Base-by-base conservation (phyloP, 441 rosid genomes). In the Gossypium schwendimanii region DNA sequence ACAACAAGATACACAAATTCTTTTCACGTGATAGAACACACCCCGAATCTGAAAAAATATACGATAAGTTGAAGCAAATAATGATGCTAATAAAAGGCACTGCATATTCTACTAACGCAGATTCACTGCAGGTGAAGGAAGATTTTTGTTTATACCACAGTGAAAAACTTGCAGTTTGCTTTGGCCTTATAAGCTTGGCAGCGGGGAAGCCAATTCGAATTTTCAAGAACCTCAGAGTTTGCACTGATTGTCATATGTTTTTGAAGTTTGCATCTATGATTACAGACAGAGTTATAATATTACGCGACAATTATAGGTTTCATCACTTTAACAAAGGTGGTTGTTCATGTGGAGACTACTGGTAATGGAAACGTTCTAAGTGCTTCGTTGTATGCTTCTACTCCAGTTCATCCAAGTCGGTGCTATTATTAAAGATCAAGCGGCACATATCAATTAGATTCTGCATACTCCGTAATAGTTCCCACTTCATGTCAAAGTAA, bases 171-270 rank as follows among this genome's bases (percentile, higher is more conserved):
- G 79, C 73, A 57, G 75, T 76, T 39, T 63, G 75, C 78, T 79
- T 79, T 63, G 82, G 79, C 72, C 79, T 79, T 7, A 17, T 69
- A 64, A 73, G 58, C 63, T 58, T 72, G 73, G 39, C 75, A 39
- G 69, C 75, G 1, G 20, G 69, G 45, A 79, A 76, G 65, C 79
- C 63, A 4, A 71, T 76, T 45, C 61, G 70, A 41, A 63, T 79
- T 44, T 75, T 75, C 76, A 79, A 79, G 73, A 79, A 79, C 68
- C 69, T 79, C 14, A 53, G 82, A 45, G 74, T 76, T 49, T 79
- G 79, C 64, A 33, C 23, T 20, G 82, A 73, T 69, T 79, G 79
- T 53, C 82, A 72, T 76, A 69, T 76, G 18, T 70, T 76, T 39
- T 73, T 79, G 75, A 79, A 79, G 72, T 26, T n/a, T 45, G 45